Evolutionary conservation across 2,329 filamentous ascomycete genomes (phyloP), one percentile per base, ranked within the genome.

Genomic region (Lecanicillium sp.): DNA sequence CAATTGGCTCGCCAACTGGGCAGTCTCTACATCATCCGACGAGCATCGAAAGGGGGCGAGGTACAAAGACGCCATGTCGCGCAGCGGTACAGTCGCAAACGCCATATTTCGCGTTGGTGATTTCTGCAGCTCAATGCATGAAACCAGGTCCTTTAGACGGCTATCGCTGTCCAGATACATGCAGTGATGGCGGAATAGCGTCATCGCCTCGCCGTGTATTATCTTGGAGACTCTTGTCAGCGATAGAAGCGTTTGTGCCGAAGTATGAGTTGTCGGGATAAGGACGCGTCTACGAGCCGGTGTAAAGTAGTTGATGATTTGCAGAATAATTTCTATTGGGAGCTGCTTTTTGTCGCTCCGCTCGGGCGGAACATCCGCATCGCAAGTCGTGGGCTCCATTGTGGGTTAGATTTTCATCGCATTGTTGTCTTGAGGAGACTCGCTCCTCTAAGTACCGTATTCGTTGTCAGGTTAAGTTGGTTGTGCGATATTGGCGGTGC

Each of bases 1-100:
- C 2, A 74, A 54, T 31, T 65, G 59, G 5, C 59, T 57, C 28
- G 66, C 57, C 57, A 57, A 61, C 15, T 47, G 47, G 1, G 66
- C 64, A 15, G 58, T 61, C 5, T 58, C 57, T 38, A 57, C 54
- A 40, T 71, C 55, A 38, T 67, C 59, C 13, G 67, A 48, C 13
- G 51, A 51, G 5, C 38, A 25, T 5, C 48, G 49, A 43, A 67
- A 67, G 1, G 63, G 64, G 2, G 55, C 52, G 2, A 70, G 51
- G 45, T 66, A 68, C 14, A 70, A 56, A 8, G 58, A 54, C 2
- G 63, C 60, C 33, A 69, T 54, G 41, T 56, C 49, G 13, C 52
- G 51, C 3, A 62, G 51, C 22, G 53, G 37, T 32, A 18, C 43
- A 37, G n/a, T 28, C 25, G 25, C 25, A 13, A n/a, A n/a, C n/a